Conservation (phyloP, 805 yeast species). For the Wickerhamiella bombiphila region DNA sequence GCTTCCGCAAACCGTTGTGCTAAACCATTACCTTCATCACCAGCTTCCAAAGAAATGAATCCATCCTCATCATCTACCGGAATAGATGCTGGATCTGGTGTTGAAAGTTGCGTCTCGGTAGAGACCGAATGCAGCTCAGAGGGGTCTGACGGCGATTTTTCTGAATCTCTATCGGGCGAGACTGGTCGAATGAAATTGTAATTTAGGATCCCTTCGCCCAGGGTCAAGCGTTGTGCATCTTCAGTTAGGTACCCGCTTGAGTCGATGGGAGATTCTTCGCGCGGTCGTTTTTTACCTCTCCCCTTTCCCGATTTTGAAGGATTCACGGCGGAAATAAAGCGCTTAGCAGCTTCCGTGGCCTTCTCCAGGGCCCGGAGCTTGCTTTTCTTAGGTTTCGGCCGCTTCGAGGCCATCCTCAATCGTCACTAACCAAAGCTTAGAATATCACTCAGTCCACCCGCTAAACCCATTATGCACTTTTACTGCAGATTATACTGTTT, state of each 20-base stretch:
- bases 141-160: not conserved
- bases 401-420: not conserved
- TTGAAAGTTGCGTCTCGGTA: not conserved
- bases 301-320: not conserved
- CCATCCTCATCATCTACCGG: conserved; percentile 1
- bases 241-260: conserved; percentile 8
- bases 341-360: not conserved
- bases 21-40: conserved; percentile 6
- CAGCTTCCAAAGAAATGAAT: conserved; percentile 10
- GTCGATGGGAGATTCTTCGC: not conserved
- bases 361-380: not conserved
- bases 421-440: too few relatives aligned
- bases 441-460: too few relatives aligned
- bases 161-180: not conserved
- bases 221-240: conserved; percentile 3
- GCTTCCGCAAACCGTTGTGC: conserved; percentile 10
- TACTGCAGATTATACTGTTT: too few relatives aligned
- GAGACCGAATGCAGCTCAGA: not conserved
- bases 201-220: conserved; percentile 8
- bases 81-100: not conserved
- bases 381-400: conserved; percentile 1
- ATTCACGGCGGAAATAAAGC: not conserved
- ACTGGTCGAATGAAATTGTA: too few relatives aligned
- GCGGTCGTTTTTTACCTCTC: not conserved
- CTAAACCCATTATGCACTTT: too few relatives aligned